Percentiles rank a stretch among this genome's conserved stretches.
Conservation (phyloP, 306 rosid species). For the Citrullus amarus region DNA sequence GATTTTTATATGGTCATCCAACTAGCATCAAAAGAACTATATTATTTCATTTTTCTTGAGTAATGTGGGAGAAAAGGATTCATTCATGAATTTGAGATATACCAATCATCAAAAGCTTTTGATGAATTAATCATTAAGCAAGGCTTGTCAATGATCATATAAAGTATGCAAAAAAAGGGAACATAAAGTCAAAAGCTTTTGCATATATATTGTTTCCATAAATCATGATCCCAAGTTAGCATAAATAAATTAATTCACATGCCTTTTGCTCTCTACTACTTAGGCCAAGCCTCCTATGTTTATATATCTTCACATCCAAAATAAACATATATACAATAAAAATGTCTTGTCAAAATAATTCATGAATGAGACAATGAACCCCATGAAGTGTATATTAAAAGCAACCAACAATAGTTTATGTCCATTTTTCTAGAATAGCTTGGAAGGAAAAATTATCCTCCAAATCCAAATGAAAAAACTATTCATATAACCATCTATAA, state of each 20-base stretch:
- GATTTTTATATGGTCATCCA: neutral
- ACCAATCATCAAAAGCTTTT: neutral
- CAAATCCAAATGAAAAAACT: neutral
- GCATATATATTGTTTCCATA: neutral
- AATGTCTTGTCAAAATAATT: conserved; percentile 1
- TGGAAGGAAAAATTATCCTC: neutral
- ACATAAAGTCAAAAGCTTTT: neutral
- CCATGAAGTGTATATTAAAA: no score
- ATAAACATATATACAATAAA: neutral
- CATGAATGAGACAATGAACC: neutral
- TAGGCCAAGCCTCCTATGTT: neutral
- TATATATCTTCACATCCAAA: neutral
- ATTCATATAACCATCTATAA: no score
- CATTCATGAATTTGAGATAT: neutral
- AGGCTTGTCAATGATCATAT: neutral
- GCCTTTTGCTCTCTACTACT: neutral
- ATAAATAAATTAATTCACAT: neutral
- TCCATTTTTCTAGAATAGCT: neutral
- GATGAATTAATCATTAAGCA: neutral
- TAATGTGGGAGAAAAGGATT: neutral
- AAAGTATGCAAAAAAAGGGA: neutral
- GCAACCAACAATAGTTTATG: neutral
- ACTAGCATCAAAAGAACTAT: neutral
- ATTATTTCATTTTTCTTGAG: neutral
- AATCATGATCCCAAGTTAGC: neutral